Conservation (phyloP, 345 rosid species). For the Populus tremula region DNA sequence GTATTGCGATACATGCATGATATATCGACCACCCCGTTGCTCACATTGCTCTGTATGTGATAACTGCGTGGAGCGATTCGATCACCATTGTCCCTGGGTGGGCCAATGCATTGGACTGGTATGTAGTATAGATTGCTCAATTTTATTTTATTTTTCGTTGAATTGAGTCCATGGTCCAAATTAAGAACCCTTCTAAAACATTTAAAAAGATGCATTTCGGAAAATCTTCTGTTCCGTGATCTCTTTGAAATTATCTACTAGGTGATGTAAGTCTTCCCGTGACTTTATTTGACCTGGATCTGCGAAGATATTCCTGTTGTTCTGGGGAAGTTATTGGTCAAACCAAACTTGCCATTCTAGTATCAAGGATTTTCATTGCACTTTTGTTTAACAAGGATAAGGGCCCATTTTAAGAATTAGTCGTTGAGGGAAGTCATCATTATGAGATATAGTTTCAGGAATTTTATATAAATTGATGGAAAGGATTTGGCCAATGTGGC, state of each 20-base stretch:
- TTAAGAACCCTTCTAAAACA: not conserved
- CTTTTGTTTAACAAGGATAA: too few relatives aligned
- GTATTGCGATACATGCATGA: constrained; percentile 53
- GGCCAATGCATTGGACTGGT: constrained; percentile 66
- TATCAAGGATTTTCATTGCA: too few relatives aligned
- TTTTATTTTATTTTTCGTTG: not conserved
- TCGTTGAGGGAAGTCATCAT: not conserved
- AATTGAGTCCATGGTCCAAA: not conserved
- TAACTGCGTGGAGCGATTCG: constrained; percentile 54
- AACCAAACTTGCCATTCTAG: too few relatives aligned
- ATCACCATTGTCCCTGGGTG: constrained; percentile 63
- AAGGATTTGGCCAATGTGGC: not conserved
- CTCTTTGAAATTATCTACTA: too few relatives aligned
- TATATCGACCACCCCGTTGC: constrained; percentile 58
- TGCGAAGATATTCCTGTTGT: too few relatives aligned
- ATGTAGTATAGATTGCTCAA: constrained; percentile 12
- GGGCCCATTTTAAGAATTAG: not conserved
- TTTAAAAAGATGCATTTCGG: not conserved
- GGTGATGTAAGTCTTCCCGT: too few relatives aligned
- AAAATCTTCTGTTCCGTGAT: too few relatives aligned
- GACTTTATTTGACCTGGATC: too few relatives aligned
- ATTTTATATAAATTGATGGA: not conserved
- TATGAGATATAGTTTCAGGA: not conserved
- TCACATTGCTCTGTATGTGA: constrained; percentile 61
- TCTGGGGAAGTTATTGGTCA: too few relatives aligned